A percentile compares a stretch with the other conserved stretches of the same genome.
These are phyloP conservation scores for Aegilops longissima DNA, from an alignment of 176 grass and related monocot species.

Conservation along the genomic window DNA sequence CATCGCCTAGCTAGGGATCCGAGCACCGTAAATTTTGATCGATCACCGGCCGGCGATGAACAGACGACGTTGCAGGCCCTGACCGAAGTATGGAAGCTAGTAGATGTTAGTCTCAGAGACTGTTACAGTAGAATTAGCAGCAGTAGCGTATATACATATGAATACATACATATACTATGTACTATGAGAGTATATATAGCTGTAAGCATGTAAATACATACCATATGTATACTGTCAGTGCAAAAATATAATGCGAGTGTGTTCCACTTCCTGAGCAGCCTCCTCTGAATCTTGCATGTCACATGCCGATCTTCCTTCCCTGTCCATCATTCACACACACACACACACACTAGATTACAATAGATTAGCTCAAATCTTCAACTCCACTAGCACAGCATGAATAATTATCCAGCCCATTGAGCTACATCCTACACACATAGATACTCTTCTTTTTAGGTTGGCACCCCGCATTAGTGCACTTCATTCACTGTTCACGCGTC, in stretches of 20 bases:
- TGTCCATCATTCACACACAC: background rate
- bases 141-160: background rate
- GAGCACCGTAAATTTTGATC: slow-evolving; percentile 27
- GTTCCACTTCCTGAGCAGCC: background rate
- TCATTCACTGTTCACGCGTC: slow-evolving; percentile 42
- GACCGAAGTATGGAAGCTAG: too few relatives aligned
- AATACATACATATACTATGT: background rate
- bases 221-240: background rate
- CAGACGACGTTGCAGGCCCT: too few relatives aligned
- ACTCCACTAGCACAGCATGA: slow-evolving; percentile 37
- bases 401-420: slow-evolving; percentile 29
- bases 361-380: slow-evolving; percentile 37
- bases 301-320: background rate
- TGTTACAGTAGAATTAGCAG: background rate
- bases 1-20: slow-evolving; percentile 31
- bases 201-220: slow-evolving; percentile 4
- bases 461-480: slow-evolving; percentile 31
- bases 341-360: background rate
- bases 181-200: background rate
- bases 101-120: too few relatives aligned
- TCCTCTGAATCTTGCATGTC: background rate
- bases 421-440: slow-evolving; percentile 30
- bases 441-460: slow-evolving; percentile 34
- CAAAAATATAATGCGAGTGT: background rate
- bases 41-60: background rate